A percentile compares a stretch with the other conserved stretches of the same genome.
phyloP scores from a whole-genome alignment of 179 eudicot species.

The Heliamphora pulchella region DNA sequence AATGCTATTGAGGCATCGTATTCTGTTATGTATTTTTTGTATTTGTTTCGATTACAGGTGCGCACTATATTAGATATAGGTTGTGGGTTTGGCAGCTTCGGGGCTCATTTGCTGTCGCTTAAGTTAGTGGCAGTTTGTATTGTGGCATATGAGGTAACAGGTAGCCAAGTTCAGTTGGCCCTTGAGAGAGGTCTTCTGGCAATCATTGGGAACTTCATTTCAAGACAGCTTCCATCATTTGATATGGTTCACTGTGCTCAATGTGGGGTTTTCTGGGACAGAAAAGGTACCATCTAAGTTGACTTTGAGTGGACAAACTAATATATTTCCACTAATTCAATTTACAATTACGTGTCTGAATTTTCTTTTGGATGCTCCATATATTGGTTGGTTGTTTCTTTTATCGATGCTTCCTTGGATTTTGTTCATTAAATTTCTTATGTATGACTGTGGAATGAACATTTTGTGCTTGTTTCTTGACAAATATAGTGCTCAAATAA shows the following conservation, averaged over 20 bases:
- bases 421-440: too few relatives aligned
- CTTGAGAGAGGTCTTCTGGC: conserved; percentile 99
- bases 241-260: conserved; percentile 98
- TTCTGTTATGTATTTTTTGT: not conserved
- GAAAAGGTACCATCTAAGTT: conserved; percentile 52
- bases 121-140: conserved; percentile 73
- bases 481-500: not conserved
- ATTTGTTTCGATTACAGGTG: conserved; percentile 38
- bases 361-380: conserved; percentile 4
- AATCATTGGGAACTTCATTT: conserved; percentile 69
- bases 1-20: not conserved
- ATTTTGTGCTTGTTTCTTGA: not conserved
- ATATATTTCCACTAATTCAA: not conserved
- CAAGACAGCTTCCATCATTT: conserved; percentile 91
- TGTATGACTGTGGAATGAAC: not conserved
- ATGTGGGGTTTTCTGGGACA: conserved; percentile 91
- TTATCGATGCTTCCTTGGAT: too few relatives aligned
- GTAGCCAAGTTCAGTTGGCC: conserved; percentile 92
- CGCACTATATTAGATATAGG: conserved; percentile 82
- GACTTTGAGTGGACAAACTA: not conserved
- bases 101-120: conserved; percentile 78
- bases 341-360: not conserved
- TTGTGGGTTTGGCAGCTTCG: conserved; percentile 98
- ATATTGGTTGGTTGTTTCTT: conserved; percentile 1
- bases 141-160: conserved; percentile 86